Evolutionary conservation across 2,329 filamentous ascomycete species (phyloP).

Genomic region (Penicillium griseofulvum): DNA sequence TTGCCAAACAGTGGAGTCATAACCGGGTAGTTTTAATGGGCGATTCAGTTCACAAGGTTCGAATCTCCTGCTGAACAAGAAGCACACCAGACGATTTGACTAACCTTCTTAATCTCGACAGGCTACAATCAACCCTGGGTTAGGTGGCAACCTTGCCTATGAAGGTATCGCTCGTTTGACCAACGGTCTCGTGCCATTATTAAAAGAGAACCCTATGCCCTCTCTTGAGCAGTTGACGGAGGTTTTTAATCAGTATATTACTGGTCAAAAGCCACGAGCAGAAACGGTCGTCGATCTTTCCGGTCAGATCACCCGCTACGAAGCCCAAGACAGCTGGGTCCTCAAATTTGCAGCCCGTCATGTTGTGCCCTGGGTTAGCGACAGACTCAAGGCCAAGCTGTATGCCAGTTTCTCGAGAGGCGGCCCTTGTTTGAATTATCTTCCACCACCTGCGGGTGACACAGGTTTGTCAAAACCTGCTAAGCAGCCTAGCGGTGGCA

Average conservation of each 20-base stretch:
- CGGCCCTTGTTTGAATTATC: conserved; percentile 9
- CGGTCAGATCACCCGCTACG: conserved; percentile 22
- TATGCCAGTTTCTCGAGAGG: conserved; percentile 9
- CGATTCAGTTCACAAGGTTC: conserved; percentile 21
- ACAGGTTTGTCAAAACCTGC: background rate
- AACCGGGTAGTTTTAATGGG: conserved; percentile 18
- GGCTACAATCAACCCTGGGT: conserved; percentile 30
- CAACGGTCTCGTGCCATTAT: conserved; percentile 27
- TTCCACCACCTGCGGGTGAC: conserved; percentile 1
- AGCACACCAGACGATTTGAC: background rate
- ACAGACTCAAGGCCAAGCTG: conserved; percentile 8
- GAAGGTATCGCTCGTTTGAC: conserved; percentile 37
- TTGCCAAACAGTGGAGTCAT: conserved; percentile 15
- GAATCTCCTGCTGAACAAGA: background rate
- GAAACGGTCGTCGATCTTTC: conserved; percentile 15
- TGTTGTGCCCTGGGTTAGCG: conserved; percentile 11
- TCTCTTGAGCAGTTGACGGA: conserved; percentile 13
- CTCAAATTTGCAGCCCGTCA: conserved; percentile 14
- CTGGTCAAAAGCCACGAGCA: conserved; percentile 20
- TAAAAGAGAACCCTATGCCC: conserved; percentile 12
- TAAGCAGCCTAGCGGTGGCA: background rate
- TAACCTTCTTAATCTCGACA: background rate
- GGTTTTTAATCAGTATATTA: conserved; percentile 18
- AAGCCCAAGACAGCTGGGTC: conserved; percentile 25
- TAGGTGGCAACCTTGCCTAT: conserved; percentile 40